A percentile compares a stretch with the other conserved stretches of the same genome.
Evolutionary conservation across 306 rosid species (phyloP).

Genomic region (Castanea sativa): DNA sequence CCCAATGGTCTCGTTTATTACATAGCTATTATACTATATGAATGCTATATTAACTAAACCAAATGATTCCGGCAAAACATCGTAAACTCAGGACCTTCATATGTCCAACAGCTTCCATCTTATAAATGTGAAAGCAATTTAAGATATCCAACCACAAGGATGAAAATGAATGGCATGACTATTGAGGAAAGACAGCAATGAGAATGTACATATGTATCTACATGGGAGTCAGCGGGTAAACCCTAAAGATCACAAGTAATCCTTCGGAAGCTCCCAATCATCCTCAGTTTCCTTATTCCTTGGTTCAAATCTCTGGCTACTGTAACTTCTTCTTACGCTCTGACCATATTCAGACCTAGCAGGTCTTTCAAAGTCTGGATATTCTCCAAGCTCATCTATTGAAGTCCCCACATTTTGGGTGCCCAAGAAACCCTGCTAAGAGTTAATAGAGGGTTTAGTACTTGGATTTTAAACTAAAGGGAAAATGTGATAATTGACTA

Average conservation of each 20-base stretch:
- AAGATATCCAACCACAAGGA: background rate
- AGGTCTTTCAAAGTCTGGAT: slow-evolving; percentile 50
- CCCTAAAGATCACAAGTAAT: slow-evolving; percentile 50
- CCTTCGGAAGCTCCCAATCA: slow-evolving; percentile 92
- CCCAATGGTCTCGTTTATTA: background rate
- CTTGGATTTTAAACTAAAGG: background rate
- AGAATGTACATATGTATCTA: slow-evolving; percentile 4
- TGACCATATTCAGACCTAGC: slow-evolving; percentile 29
- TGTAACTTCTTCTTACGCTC: slow-evolving; percentile 37
- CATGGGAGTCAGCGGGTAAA: slow-evolving; percentile 7
- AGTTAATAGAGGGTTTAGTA: slow-evolving; percentile 8
- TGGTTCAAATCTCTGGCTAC: slow-evolving; percentile 41
- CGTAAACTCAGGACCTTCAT: background rate
- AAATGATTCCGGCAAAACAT: background rate
- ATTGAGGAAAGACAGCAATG: background rate
- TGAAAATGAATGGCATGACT: background rate
- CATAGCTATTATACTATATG: too few species aligned
- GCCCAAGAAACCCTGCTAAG: slow-evolving; percentile 76
- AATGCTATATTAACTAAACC: background rate
- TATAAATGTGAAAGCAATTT: background rate
- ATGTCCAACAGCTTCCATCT: background rate
- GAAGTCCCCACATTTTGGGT: slow-evolving; percentile 53
- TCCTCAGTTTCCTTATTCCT: slow-evolving; percentile 52
- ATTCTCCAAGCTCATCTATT: slow-evolving; percentile 55
- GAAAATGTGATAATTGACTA: background rate